Base-by-base conservation (phyloP, 257 asterid genomes). In the Scutellaria minor region DNA sequence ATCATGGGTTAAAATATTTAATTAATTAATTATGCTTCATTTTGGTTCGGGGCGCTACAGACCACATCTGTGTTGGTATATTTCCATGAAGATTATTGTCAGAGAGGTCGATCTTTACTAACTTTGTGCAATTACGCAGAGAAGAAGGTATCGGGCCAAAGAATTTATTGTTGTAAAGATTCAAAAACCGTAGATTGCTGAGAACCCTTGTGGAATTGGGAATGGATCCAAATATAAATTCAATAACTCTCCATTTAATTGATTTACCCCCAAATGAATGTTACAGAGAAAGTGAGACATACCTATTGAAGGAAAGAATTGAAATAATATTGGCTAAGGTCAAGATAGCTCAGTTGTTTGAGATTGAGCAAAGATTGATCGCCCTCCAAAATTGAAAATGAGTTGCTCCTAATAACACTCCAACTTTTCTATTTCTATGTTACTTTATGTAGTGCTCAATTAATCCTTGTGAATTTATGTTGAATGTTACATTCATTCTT, bases 11-110 rank as follows among this genome's bases (percentile, higher is more conserved):
- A n/a, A n/a, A n/a, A n/a, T n/a, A n/a, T n/a, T n/a, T n/a, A n/a
- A n/a, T n/a, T n/a, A n/a, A n/a, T n/a, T n/a, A n/a, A n/a, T n/a
- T n/a, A n/a, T n/a, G n/a, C n/a, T n/a, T n/a, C n/a, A n/a, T n/a
- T n/a, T n/a, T n/a, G n/a, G n/a, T n/a, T n/a, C n/a, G n/a, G n/a
- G n/a, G n/a, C n/a, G n/a, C n/a, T n/a, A n/a, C n/a, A n/a, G 37
- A 46, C 88, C 84, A 41, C 1, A 75, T 62, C 79, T 79, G 76
- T 55, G 75, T 8, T 10, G 83, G 84, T 10, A 84, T 39, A 8
- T 58, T 63, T 6, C 83, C 83, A 4, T 47, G 40, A 9, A 84
- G 41, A 20, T 66, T 57, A 45, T 84, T 84, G 31, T 55, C 50
- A 44, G 74, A 24, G n/a, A 83, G 51, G 52, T 84, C 81, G 1